These are phyloP conservation scores for Meyerozyma smithsonii DNA, from an alignment of 1,139 yeast species.

Conservation along the genomic window DNA sequence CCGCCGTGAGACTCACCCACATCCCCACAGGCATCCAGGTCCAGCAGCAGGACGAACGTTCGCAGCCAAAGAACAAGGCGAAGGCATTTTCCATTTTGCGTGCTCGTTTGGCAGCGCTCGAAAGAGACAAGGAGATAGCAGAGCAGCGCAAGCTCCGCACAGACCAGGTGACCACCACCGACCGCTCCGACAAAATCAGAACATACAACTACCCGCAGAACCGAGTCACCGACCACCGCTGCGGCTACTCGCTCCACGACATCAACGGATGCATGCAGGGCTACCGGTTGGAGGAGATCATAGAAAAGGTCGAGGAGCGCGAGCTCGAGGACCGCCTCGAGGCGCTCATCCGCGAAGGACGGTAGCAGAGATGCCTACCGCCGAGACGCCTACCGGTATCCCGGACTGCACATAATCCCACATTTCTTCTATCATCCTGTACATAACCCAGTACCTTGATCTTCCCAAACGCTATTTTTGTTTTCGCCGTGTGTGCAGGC, in stretches of 20 bases:
- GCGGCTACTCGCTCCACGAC: constrained; percentile 74
- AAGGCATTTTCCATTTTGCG: constrained; percentile 81
- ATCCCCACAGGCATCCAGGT: constrained; percentile 88
- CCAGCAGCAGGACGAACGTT: constrained; percentile 89
- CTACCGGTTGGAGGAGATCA: constrained; percentile 50
- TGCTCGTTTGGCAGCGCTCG: constrained; percentile 79
- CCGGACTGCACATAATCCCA: too few relatives aligned
- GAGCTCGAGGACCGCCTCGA: constrained; percentile 21
- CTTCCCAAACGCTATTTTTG: too few relatives aligned
- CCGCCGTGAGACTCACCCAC: constrained; percentile 92
- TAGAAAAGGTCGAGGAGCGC: constrained; percentile 18
- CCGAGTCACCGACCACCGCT: constrained; percentile 89
- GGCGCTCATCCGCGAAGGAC: constrained; percentile 13
- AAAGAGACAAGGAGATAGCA: constrained; percentile 58
- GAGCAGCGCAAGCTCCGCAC: constrained; percentile 66
- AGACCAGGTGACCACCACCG: constrained; percentile 84
- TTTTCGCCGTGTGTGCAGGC: too few relatives aligned
- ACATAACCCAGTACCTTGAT: too few relatives aligned
- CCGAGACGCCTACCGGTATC: too few relatives aligned
- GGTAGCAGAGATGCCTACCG: constrained; percentile 1
- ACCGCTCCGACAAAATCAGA: constrained; percentile 87
- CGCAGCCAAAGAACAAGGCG: constrained; percentile 95
- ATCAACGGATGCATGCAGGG: constrained; percentile 80
- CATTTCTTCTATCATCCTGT: too few relatives aligned
- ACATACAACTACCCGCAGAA: constrained; percentile 93